A percentile compares a stretch with the other conserved stretches of the same genome.
Conservation (phyloP, 345 rosid species). For the Crucihimalaya himalaica region DNA sequence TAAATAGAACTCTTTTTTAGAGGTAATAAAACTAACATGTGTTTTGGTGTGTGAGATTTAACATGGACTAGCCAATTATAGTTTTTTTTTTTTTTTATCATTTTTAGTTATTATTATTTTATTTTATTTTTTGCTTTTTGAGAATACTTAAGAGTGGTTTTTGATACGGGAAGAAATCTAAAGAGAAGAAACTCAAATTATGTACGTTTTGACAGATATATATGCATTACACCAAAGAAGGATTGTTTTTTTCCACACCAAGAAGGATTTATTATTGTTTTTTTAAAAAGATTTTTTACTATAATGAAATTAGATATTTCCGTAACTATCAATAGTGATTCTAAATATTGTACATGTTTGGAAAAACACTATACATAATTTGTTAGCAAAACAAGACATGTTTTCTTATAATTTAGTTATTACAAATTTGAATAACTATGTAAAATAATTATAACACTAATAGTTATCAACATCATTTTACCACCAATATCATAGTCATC, state of each 20-base stretch:
- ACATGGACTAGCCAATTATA: slow-evolving; percentile 13
- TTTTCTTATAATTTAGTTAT: neutral
- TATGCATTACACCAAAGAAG: neutral
- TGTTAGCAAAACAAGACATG: neutral
- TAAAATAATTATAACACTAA: neutral
- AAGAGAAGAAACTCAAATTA: neutral
- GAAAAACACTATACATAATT: neutral
- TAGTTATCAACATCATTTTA: too few species aligned
- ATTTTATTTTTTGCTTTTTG: neutral
- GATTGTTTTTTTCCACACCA: too few species aligned
- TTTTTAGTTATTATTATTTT: neutral
- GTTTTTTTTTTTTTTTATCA: neutral
- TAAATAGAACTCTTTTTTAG: slow-evolving; percentile 5
- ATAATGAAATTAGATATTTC: neutral
- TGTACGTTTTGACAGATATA: neutral
- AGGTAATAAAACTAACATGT: slow-evolving; percentile 11
- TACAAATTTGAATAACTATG: too few species aligned
- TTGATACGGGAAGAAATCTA: neutral
- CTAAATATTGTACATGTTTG: neutral
- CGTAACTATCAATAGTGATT: neutral
- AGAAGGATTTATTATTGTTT: neutral
- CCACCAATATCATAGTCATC: neutral
- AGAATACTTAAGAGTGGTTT: neutral
- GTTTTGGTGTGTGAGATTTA: neutral
- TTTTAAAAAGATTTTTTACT: neutral